Base-by-base conservation (phyloP, 352 stramenopile genomes). In the Phytophthora boehmeriae region DNA sequence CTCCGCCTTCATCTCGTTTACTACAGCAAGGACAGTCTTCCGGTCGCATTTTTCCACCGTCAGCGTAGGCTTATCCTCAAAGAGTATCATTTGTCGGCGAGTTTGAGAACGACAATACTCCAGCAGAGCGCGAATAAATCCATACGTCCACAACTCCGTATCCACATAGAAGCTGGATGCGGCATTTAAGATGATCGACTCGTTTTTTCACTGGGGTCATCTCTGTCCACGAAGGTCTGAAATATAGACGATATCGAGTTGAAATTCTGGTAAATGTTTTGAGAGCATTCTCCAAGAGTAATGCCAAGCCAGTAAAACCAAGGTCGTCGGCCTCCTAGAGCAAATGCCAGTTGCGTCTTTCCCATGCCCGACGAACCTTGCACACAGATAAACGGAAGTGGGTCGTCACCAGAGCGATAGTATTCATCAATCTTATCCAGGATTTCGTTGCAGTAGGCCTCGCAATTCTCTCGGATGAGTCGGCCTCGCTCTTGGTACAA, bases 351-450 rank as follows among this genome's bases (percentile, higher is more conserved):
- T 22, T 62, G 54, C 11, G 54, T 34, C 35, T 49, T 62, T 17
- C 43, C 54, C 22, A 62, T 42, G 1, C 54, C 54, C 4, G 44
- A 62, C 23, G 54, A 62, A 0, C 44, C 54, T 34, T 41, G 5
- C 16, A 62, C 54, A n/a, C 44, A 62, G 34, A 62, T 32, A 17
- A 62, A 62, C 16, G 54, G 54, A 11, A 62, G 34, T 38, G 53
- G 41, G 13, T 4, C n/a, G n/a, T n/a, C n/a, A n/a, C n/a, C n/a
- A n/a, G n/a, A n/a, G n/a, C n/a, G n/a, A n/a, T 38, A 38, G 32
- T 14, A 13, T 13, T 38, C 32, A 8, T 38, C 32, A 13, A 38
- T 38, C 13, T 38, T 38, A 13, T 14, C 13, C 32, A 38, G 13
- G 8, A 38, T 13, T 38, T 38, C 32, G 32, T 38, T 38, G 13